phyloP scores from a whole-genome alignment of 1,284 basidiomycete species.

The Heliocybe sulcata region DNA sequence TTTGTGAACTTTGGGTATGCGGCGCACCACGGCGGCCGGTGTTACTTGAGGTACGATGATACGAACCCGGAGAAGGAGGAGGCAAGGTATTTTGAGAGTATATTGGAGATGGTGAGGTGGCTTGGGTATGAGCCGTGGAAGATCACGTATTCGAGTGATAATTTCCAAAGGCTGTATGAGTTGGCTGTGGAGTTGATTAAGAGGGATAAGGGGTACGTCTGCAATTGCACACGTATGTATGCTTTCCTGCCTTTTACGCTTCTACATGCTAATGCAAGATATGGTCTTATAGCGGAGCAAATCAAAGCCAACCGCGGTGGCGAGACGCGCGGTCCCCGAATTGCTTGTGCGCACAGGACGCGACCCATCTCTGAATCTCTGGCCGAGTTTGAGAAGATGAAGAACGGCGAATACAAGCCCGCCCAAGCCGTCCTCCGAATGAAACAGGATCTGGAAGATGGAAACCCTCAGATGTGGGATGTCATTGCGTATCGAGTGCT shows the following conservation, averaged over 20 bases:
- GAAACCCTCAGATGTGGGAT: constrained; percentile 99
- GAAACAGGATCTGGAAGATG: constrained; percentile 93
- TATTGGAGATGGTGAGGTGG: constrained; percentile 94
- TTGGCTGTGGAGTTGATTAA: constrained; percentile 90
- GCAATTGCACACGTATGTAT: constrained; percentile 84
- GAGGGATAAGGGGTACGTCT: constrained; percentile 91
- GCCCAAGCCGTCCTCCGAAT: constrained; percentile 92
- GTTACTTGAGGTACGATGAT: constrained; percentile 95
- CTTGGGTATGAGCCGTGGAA: constrained; percentile 98
- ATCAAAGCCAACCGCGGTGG: constrained; percentile 85
- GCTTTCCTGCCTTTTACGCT: constrained; percentile 1
- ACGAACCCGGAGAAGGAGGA: constrained; percentile 99
- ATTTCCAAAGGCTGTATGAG: constrained; percentile 86
- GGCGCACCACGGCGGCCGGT: constrained; percentile 83
- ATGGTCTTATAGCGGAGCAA: constrained; percentile 63
- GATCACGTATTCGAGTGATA: constrained; percentile 98
- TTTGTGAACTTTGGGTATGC: constrained; percentile 99
- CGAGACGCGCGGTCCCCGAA: constrained; percentile 78
- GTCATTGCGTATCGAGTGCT: constrained; percentile 94
- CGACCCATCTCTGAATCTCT: constrained; percentile 85
- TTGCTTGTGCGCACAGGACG: constrained; percentile 81
- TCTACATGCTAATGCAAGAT: constrained; percentile 5
- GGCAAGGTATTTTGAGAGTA: constrained; percentile 92
- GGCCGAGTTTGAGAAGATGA: constrained; percentile 90
- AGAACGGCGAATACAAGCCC: constrained; percentile 82